Evolutionary conservation across 2,329 filamentous ascomycete species (phyloP).

Genomic region (Aspergillus neoniger): DNA sequence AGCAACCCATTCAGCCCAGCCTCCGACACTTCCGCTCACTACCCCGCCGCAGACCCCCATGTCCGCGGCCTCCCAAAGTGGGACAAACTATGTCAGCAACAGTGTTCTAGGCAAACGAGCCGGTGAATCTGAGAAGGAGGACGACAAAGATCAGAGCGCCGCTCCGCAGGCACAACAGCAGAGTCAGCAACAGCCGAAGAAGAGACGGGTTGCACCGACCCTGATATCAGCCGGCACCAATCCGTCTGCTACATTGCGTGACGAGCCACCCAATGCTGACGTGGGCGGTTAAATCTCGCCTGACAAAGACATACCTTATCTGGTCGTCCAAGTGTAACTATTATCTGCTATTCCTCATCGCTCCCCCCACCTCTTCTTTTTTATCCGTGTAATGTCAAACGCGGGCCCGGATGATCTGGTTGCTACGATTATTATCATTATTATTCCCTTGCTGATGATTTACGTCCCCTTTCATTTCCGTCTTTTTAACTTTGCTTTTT

Average conservation of each 20-base stretch:
- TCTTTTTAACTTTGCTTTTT: not conserved
- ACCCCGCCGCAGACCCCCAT: conserved; percentile 88
- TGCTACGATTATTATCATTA: not conserved
- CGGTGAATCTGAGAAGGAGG: conserved; percentile 50
- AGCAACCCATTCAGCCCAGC: conserved; percentile 64
- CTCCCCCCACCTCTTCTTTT: conserved; percentile 4
- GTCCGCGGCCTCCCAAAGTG: conserved; percentile 53
- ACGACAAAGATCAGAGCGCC: conserved; percentile 39
- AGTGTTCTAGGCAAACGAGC: conserved; percentile 58
- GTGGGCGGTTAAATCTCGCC: conserved; percentile 17
- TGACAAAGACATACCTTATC: not conserved
- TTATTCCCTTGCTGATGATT: conserved; percentile 15
- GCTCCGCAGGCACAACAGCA: conserved; percentile 43
- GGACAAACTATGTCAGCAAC: conserved; percentile 55
- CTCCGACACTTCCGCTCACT: conserved; percentile 67
- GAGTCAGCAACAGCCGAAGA: conserved; percentile 57
- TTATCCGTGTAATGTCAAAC: conserved; percentile 10
- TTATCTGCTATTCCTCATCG: not conserved
- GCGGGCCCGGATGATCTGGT: not conserved
- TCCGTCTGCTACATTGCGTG: conserved; percentile 13
- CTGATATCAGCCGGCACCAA: conserved; percentile 47
- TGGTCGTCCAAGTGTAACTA: conserved; percentile 5
- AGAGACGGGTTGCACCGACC: conserved; percentile 70
- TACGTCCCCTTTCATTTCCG: conserved; percentile 10
- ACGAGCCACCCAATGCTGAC: conserved; percentile 18